phyloP scores from a whole-genome alignment of 208 protist genomes.

The Porcisia hertigi region DNA sequence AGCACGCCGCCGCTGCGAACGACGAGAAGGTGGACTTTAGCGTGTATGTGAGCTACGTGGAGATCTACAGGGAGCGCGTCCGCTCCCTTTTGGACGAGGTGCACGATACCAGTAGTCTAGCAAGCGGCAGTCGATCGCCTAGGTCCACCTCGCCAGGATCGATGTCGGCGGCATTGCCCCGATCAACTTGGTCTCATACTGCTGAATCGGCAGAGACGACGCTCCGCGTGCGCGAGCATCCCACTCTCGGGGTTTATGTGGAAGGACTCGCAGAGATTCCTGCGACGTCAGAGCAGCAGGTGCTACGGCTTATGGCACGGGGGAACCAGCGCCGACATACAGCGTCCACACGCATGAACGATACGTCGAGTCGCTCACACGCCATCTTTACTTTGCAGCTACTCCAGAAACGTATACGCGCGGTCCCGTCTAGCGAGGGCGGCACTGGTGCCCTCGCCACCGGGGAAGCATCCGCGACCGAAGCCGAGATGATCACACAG shows the following conservation, averaged over 20 bases:
- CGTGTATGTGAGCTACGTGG: conserved; percentile 88
- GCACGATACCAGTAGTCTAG: conserved; percentile 8
- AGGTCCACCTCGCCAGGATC: neutral
- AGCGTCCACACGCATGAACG: conserved; percentile 95
- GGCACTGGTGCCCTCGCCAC: neutral
- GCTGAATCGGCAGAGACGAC: conserved; percentile 26
- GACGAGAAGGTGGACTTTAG: conserved; percentile 50
- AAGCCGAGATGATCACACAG: conserved; percentile 39
- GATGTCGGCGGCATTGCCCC: neutral
- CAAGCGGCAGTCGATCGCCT: neutral
- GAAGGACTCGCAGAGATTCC: conserved; percentile 74
- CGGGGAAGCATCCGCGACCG: conserved; percentile 17
- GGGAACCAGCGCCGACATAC: conserved; percentile 79
- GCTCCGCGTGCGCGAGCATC: conserved; percentile 78
- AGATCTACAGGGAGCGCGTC: conserved; percentile 92
- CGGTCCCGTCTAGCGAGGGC: neutral
- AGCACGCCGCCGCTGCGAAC: conserved; percentile 11
- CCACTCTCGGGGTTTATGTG: conserved; percentile 77
- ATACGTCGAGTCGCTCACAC: conserved; percentile 95
- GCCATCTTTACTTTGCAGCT: conserved; percentile 95
- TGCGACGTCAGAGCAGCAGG: conserved; percentile 53
- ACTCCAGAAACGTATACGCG: conserved; percentile 44
- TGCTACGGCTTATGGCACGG: conserved; percentile 66
- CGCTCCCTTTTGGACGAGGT: conserved; percentile 65
- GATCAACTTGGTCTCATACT: neutral